A percentile compares a stretch with the other conserved stretches of the same genome.
These are phyloP conservation scores for Metschnikowia shivogae DNA, from an alignment of 805 yeast species.

Conservation along the genomic window DNA sequence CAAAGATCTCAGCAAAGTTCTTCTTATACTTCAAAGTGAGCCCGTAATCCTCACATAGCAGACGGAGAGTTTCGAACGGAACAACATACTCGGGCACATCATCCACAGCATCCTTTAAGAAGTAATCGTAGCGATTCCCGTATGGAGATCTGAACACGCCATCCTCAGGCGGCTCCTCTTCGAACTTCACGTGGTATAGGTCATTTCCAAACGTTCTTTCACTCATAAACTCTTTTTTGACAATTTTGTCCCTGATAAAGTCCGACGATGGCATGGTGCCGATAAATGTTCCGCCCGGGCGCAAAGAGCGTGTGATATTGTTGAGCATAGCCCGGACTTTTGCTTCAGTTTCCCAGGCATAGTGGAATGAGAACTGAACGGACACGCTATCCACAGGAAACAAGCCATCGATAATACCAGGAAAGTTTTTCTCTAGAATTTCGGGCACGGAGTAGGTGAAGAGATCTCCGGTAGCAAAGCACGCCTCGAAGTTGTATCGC, in stretches of 20 bases:
- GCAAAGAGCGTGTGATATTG: slow-evolving; percentile 72
- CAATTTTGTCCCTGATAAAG: slow-evolving; percentile 64
- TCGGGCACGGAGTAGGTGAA: slow-evolving; percentile 68
- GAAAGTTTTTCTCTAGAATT: slow-evolving; percentile 58
- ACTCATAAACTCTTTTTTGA: slow-evolving; percentile 39
- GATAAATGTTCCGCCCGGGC: slow-evolving; percentile 80
- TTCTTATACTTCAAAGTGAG: slow-evolving; percentile 66
- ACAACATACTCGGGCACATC: slow-evolving; percentile 96
- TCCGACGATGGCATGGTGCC: slow-evolving; percentile 96
- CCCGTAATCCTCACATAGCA: slow-evolving; percentile 79
- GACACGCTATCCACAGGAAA: slow-evolving; percentile 88
- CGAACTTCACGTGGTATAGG: slow-evolving; percentile 76
- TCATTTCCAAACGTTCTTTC: slow-evolving; percentile 76
- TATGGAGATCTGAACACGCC: slow-evolving; percentile 71
- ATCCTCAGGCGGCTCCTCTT: slow-evolving; percentile 69
- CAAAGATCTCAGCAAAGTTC: slow-evolving; percentile 79
- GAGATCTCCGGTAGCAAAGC: slow-evolving; percentile 90
- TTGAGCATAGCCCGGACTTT: slow-evolving; percentile 68
- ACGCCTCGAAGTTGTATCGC: slow-evolving; percentile 65
- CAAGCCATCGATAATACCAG: slow-evolving; percentile 52
- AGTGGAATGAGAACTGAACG: slow-evolving; percentile 90
- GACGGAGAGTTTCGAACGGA: slow-evolving; percentile 83
- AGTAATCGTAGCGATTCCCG: slow-evolving; percentile 82
- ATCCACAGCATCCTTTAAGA: slow-evolving; percentile 87
- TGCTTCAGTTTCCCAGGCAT: slow-evolving; percentile 84